phyloP scores from a whole-genome alignment of 2,329 filamentous ascomycete species.

The Aspergillus sp. region DNA sequence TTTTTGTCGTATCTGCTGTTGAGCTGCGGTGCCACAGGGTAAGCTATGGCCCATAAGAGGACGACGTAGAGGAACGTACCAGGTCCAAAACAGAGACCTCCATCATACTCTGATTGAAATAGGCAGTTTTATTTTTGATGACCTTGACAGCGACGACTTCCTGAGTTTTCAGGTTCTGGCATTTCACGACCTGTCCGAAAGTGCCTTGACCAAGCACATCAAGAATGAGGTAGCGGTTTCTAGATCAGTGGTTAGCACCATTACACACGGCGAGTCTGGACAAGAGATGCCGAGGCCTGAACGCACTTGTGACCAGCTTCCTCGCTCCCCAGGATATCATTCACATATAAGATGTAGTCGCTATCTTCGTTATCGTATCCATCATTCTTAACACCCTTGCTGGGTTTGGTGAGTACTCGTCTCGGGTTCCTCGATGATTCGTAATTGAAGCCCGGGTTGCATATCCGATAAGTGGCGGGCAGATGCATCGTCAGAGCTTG shows the following conservation, averaged over 20 bases:
- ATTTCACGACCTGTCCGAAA: conserved; percentile 98
- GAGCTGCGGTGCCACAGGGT: conserved; percentile 54
- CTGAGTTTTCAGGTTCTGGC: conserved; percentile 96
- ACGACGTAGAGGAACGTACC: conserved; percentile 52
- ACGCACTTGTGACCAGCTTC: conserved; percentile 94
- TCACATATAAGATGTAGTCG: conserved; percentile 98
- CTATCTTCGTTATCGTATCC: conserved; percentile 99
- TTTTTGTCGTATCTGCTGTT: conserved; percentile 99
- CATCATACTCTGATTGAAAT: conserved; percentile 99
- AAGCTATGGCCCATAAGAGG: conserved; percentile 19
- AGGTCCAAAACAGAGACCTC: conserved; percentile 96
- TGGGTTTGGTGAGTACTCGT: conserved; percentile 93
- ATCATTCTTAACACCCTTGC: conserved; percentile 98
- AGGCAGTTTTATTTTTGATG: conserved; percentile 97
- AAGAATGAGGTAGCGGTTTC: conserved; percentile 93
- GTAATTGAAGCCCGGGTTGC: conserved; percentile 97
- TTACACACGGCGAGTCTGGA: neutral
- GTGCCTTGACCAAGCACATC: conserved; percentile 97
- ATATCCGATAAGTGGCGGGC: conserved; percentile 94
- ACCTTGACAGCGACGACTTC: conserved; percentile 99
- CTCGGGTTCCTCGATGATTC: conserved; percentile 96
- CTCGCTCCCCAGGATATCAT: conserved; percentile 96
- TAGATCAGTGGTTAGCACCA: conserved; percentile 34
- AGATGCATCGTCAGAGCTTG: conserved; percentile 93
- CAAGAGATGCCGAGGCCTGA: neutral